These are phyloP conservation scores for Leucocoprinus leucothites DNA, from an alignment of 768 basidiomycete species.

Conservation along the genomic window DNA sequence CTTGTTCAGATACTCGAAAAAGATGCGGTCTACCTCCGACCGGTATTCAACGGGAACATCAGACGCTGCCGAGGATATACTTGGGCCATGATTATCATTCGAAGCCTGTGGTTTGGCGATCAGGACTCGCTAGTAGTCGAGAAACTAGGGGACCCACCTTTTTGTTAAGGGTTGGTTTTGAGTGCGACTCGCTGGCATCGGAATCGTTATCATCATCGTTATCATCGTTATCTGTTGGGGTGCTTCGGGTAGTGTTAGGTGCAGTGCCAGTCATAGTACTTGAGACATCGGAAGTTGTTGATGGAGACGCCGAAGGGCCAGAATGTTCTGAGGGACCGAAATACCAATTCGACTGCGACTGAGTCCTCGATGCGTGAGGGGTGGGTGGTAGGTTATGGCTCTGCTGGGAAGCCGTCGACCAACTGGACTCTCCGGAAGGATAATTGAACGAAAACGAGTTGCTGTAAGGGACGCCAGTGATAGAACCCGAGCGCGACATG, in stretches of 20 bases:
- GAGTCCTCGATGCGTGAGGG: constrained; percentile 9
- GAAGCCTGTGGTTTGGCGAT: constrained; percentile 19
- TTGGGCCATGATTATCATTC: constrained; percentile 23
- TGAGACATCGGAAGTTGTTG: constrained; percentile 24
- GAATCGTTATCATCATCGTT: constrained; percentile 41
- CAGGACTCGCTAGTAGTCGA: neutral
- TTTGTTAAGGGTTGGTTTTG: constrained; percentile 12
- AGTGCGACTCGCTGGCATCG: constrained; percentile 22
- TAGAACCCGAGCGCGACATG: constrained; percentile 57
- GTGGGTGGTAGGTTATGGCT: constrained; percentile 7
- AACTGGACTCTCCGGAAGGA: constrained; percentile 28
- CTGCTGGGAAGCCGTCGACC: constrained; percentile 17
- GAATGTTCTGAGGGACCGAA: constrained; percentile 19
- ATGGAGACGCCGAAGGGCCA: constrained; percentile 22
- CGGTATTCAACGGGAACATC: constrained; percentile 83
- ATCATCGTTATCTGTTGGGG: constrained; percentile 49
- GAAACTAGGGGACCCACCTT: neutral
- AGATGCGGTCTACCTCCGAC: constrained; percentile 82
- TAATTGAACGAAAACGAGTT: constrained; percentile 31
- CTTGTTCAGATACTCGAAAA: constrained; percentile 83
- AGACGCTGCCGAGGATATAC: constrained; percentile 24
- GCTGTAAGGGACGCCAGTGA: constrained; percentile 40
- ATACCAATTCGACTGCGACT: constrained; percentile 16
- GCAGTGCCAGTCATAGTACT: constrained; percentile 18
- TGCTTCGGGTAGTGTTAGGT: constrained; percentile 33